Percentiles rank a stretch among this genome's conserved stretches.
phyloP scores from a whole-genome alignment of 192 early-diverging fungal genomes.

The Coemansia nantahalensis region DNA sequence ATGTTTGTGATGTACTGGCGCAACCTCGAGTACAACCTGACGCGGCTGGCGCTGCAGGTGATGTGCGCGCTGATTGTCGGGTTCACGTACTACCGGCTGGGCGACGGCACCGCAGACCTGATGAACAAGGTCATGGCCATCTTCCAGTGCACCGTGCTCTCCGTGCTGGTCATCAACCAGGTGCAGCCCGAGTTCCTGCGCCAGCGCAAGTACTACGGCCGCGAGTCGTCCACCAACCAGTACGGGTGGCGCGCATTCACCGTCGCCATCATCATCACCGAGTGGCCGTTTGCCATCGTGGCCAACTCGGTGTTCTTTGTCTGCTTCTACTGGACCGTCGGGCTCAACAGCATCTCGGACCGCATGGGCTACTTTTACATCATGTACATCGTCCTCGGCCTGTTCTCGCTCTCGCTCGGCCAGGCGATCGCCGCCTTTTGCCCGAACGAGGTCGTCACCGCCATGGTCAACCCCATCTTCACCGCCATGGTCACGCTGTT shows the following conservation, averaged over 20 bases:
- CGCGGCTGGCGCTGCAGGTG: conserved; percentile 56
- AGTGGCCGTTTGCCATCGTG: conserved; percentile 62
- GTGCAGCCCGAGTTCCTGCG: conserved; percentile 64
- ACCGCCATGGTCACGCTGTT: conserved; percentile 59
- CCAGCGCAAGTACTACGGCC: conserved; percentile 59
- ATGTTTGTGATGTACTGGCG: conserved; percentile 72
- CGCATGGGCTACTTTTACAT: conserved; percentile 63
- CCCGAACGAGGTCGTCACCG: conserved; percentile 57
- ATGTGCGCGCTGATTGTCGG: conserved; percentile 61
- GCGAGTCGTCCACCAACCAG: conserved; percentile 61
- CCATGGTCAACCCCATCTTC: conserved; percentile 63
- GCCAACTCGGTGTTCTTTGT: conserved; percentile 56
- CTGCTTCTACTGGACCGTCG: conserved; percentile 62
- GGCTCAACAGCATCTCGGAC: conserved; percentile 49
- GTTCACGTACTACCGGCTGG: conserved; percentile 66
- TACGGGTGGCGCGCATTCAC: conserved; percentile 66
- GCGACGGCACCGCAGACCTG: conserved; percentile 54
- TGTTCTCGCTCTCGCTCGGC: conserved; percentile 58
- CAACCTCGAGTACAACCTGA: conserved; percentile 67
- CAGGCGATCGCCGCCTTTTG: conserved; percentile 58
- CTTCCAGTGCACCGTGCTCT: conserved; percentile 54
- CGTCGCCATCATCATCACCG: conserved; percentile 57
- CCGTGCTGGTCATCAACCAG: conserved; percentile 60
- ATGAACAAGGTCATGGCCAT: conserved; percentile 60
- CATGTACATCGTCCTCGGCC: conserved; percentile 50